These are phyloP conservation scores for Leishmania tarentolae DNA, from an alignment of 208 protist genomes.

Conservation along the genomic window DNA sequence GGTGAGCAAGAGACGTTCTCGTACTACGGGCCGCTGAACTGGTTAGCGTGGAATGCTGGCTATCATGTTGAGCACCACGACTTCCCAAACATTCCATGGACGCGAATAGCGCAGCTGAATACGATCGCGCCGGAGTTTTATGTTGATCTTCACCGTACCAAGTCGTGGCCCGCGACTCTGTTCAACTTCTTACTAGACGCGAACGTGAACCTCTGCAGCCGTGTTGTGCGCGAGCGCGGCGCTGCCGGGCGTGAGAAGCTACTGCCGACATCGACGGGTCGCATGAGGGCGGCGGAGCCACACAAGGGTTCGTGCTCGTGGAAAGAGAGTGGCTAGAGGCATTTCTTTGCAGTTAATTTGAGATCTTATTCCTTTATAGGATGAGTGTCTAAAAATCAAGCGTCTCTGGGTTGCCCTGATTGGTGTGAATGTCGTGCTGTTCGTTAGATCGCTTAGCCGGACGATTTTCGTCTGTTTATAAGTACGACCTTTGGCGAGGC, in stretches of 20 bases:
- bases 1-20: constrained; percentile 95
- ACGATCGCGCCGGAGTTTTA: constrained; percentile 95
- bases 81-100: constrained; percentile 95
- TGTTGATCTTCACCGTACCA: constrained; percentile 69
- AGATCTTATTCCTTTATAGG: background rate
- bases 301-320: constrained; percentile 54
- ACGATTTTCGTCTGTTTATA: background rate
- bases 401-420: background rate
- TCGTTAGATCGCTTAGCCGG: background rate
- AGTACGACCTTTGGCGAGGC: background rate
- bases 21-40: constrained; percentile 96
- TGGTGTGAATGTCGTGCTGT: background rate
- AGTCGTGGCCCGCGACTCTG: constrained; percentile 81
- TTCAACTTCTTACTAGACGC: constrained; percentile 85
- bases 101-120: constrained; percentile 76
- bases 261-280: constrained; percentile 41
- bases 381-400: background rate
- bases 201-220: constrained; percentile 65
- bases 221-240: constrained; percentile 75
- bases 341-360: background rate
- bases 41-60: constrained; percentile 92
- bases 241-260: constrained; percentile 50
- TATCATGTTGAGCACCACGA: constrained; percentile 98
- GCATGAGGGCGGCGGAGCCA: constrained; percentile 46
- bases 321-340: constrained; percentile 19